Base-by-base conservation (phyloP, 164 flowering plant genomes). In the Vitis cinerea region DNA sequence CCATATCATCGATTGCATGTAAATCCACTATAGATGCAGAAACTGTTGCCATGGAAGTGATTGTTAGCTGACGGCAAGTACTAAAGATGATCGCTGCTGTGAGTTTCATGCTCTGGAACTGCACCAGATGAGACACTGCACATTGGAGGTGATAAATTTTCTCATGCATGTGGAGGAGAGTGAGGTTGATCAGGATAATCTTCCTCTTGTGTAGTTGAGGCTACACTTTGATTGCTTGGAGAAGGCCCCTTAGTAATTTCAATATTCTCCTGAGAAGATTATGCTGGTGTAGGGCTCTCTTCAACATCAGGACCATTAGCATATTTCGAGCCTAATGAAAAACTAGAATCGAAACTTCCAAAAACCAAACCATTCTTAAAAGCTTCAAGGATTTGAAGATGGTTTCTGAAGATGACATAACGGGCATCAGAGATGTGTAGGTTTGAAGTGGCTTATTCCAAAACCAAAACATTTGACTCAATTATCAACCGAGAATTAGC, bases 261-360 rank as follows among this genome's bases (percentile, higher is more conserved):
- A 57, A 66, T 77, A 65, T n/a, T 61, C 5, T 37, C 69, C 10
- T 51, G 58, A 65, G 73, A 63, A 59, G 76, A 48, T 31, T 73
- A 79, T 65, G 51, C 61, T 49, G 23, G 2, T 7, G 7, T 47
- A 14, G 83, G 60, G 44, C 54, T 44, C 27, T 23, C 44, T 11
- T 76, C 70, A n/a, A 47, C 58, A 66, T 10, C 65, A 48, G 27
- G 17, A 3, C 52, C 79, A 69, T 68, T 60, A 15, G 44, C 23
- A 16, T 17, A 2, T 31, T 70, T 75, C 23, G 12, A 23, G 37
- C 64, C 71, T 14, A 54, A 50, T 30, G 63, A 77, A 61, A 63
- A 68, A 69, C 50, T 52, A 65, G 68, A 65, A 73, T 79, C 82
- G 73, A 84, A 61, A 72, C 84, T 86, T 75, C 90, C 90, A 81